Evolutionary conservation across 306 rosid genomes (phyloP), one percentile per base, ranked within the genome.

Genomic region (Dryas octopetala): DNA sequence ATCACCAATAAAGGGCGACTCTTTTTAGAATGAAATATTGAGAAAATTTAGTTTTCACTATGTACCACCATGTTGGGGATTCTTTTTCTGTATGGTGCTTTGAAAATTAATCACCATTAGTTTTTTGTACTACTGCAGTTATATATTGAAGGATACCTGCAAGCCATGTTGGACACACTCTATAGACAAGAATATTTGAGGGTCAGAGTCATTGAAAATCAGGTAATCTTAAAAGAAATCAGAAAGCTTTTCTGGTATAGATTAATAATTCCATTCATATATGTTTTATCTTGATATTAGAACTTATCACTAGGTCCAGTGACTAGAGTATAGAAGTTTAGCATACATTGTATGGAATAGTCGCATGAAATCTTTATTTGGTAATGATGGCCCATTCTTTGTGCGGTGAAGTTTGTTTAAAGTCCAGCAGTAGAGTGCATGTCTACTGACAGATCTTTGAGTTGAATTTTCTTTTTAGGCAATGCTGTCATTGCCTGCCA

Each of bases 71-170:
- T 83, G 44, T 88, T 70, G 78, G 43, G 32, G 74, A 49, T 44
- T 50, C 19, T 68, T 15, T 52, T 6, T 69, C 28, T 16, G 19
- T 40, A 41, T n/a, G 1, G 17, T 43, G 28, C 66, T 44, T 19
- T 26, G 46, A 13, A 23, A 66, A 71, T 58, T 58, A 14, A 3
- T 71, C 19, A 57, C 66, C 26, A 57, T 78, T 76, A 32, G 13
- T 68, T 58, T 48, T 84, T 82, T 83, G 72, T 47, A 58, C 68
- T 71, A 71, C 74, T 89, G 87, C 97, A 95, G 98, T 81, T 91
- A 67, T 95, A 91, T 68, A 86, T 95, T 81, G 98, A 95, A 91
- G 98, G 98, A 74, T 95, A 95, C 86, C 86, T 95, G 79, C 97
- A 95, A 89, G 98, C 97, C 70, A 91, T 91, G 98, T 84, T 91